Evolutionary conservation across 176 grass and related monocot species (phyloP).

Genomic region (Aegilops speltoides): DNA sequence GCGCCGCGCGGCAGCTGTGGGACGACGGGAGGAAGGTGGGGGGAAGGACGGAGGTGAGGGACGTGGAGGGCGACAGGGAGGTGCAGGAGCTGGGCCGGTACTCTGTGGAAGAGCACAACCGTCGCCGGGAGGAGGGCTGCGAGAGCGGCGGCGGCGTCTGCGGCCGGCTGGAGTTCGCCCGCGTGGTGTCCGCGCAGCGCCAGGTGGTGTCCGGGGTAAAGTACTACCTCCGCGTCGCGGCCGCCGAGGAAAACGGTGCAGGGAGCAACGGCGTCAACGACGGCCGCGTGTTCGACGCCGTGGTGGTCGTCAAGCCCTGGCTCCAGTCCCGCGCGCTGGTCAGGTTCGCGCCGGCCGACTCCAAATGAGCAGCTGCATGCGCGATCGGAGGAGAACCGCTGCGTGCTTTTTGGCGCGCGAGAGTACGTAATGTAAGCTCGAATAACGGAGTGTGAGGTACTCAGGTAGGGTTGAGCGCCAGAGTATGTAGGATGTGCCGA

Average conservation of each 20-base stretch:
- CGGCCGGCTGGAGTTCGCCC: constrained; percentile 49
- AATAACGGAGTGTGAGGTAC: neutral
- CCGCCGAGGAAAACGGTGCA: neutral
- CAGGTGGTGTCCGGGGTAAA: constrained; percentile 93
- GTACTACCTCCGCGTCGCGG: constrained; percentile 77
- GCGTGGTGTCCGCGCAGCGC: constrained; percentile 67
- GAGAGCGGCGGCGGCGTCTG: neutral
- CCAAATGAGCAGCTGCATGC: neutral
- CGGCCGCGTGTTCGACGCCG: constrained; percentile 59
- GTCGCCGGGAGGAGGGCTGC: neutral
- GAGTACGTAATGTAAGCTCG: neutral
- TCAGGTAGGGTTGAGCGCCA: neutral
- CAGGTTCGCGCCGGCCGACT: constrained; percentile 52
- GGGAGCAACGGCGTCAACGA: neutral
- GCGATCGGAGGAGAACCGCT: neutral
- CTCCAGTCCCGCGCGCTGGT: constrained; percentile 56
- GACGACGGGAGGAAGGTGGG: constrained; percentile 63
- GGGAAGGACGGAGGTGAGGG: constrained; percentile 46
- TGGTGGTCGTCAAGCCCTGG: constrained; percentile 76
- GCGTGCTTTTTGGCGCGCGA: neutral
- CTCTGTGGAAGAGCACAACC: constrained; percentile 80
- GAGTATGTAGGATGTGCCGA: neutral
- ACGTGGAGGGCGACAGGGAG: constrained; percentile 65
- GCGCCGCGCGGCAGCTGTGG: neutral
- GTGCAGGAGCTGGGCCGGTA: constrained; percentile 87